A percentile compares a stretch with the other conserved stretches of the same genome.
Evolutionary conservation across 805 yeast genomes (phyloP).

Genomic region (Candida railenensis): DNA sequence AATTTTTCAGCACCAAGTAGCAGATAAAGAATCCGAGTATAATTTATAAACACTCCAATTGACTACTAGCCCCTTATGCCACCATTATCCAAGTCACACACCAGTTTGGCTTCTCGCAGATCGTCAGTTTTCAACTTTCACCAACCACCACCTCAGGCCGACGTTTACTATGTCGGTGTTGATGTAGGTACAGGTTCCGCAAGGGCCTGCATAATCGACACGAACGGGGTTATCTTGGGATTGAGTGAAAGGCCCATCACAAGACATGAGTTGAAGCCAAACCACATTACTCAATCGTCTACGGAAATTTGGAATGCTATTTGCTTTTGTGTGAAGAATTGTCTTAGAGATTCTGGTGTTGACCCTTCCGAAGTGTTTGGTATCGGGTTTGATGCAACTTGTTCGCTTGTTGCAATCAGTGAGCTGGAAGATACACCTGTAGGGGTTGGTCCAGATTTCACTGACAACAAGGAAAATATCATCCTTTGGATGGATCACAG

Average conservation of each 20-base stretch:
- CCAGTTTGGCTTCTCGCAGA: slow-evolving; percentile 38
- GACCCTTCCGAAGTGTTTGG: slow-evolving; percentile 72
- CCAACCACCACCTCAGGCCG: slow-evolving; percentile 42
- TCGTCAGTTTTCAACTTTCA: slow-evolving; percentile 38
- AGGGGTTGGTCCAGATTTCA: slow-evolving; percentile 90
- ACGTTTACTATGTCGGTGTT: slow-evolving; percentile 69
- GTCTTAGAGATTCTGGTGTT: slow-evolving; percentile 72
- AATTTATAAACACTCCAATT: too few species aligned
- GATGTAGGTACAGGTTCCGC: slow-evolving; percentile 99
- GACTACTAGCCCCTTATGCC: too few species aligned
- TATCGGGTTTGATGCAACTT: slow-evolving; percentile 96
- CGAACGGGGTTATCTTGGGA: slow-evolving; percentile 76
- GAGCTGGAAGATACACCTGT: slow-evolving; percentile 67
- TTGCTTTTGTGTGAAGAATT: slow-evolving; percentile 75
- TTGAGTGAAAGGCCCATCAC: slow-evolving; percentile 77
- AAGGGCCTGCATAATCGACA: slow-evolving; percentile 87
- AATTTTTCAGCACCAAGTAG: too few species aligned
- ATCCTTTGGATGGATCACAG: slow-evolving; percentile 99
- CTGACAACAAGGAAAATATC: slow-evolving; percentile 71
- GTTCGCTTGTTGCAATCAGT: slow-evolving; percentile 83
- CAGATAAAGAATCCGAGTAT: too few species aligned
- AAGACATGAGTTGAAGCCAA: slow-evolving; percentile 71
- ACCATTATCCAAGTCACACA: slow-evolving; percentile 30
- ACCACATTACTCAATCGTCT: slow-evolving; percentile 80
- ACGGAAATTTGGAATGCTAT: slow-evolving; percentile 90